Evolutionary conservation across 768 basidiomycete genomes (phyloP).

Genomic region (Kwoniella botswanensis): DNA sequence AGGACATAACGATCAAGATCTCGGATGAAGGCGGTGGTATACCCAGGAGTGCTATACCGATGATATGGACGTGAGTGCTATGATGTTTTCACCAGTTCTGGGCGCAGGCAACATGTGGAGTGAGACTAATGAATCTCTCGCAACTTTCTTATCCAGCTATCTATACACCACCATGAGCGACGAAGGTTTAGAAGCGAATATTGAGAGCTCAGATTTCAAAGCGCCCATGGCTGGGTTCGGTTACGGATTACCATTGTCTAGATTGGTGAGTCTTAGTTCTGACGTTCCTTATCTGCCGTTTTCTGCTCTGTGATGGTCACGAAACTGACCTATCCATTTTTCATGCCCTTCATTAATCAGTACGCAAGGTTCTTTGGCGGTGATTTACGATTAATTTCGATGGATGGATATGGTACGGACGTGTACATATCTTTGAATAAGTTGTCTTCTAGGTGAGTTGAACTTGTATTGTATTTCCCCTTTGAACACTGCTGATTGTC

Average conservation of each 20-base stretch:
- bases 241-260: conserved; percentile 88
- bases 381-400: conserved; percentile 89
- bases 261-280: conserved; percentile 67
- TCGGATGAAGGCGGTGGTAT: conserved; percentile 97
- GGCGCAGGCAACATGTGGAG: background rate
- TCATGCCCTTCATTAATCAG: conserved; percentile 56
- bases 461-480: background rate
- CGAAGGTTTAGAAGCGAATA: conserved; percentile 70
- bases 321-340: background rate
- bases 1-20: conserved; percentile 99
- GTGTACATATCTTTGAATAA: conserved; percentile 55
- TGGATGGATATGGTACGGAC: conserved; percentile 74
- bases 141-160: conserved; percentile 37
- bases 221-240: conserved; percentile 93
- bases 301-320: background rate
- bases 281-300: too few relatives aligned
- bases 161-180: conserved; percentile 62
- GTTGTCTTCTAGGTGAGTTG: conserved; percentile 49
- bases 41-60: conserved; percentile 72
- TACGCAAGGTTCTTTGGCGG: conserved; percentile 90
- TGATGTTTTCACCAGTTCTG: background rate
- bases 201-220: conserved; percentile 72
- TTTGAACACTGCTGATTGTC: background rate
- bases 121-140: background rate
- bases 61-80: conserved; percentile 99